Conservation (phyloP, 208 protist species). For the Wallacemonas sp. region DNA sequence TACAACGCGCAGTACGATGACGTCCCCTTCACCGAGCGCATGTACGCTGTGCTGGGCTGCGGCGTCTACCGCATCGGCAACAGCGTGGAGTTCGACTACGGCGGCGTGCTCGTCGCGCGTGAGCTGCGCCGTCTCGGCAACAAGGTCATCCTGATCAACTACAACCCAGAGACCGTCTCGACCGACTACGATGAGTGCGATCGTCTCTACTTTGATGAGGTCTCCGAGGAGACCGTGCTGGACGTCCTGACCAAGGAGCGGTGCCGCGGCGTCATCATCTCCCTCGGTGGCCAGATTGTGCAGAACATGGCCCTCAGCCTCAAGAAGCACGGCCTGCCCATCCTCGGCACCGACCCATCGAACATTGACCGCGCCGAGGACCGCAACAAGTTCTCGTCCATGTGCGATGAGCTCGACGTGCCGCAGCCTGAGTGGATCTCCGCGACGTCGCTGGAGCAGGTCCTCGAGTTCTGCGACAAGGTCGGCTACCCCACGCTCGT, state of each 20-base stretch:
- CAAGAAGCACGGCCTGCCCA: slow-evolving; percentile 82
- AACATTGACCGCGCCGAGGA: slow-evolving; percentile 98
- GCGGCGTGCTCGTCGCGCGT: slow-evolving; percentile 94
- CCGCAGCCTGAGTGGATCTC: slow-evolving; percentile 98
- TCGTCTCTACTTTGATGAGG: slow-evolving; percentile 99
- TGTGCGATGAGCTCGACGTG: slow-evolving; percentile 94
- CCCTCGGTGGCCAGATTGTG: slow-evolving; percentile 97
- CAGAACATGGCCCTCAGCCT: slow-evolving; percentile 98
- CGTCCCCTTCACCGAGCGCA: slow-evolving; percentile 75
- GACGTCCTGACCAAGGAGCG: slow-evolving; percentile 96
- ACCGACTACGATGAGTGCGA: slow-evolving; percentile 98
- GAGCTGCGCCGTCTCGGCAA: slow-evolving; percentile 93
- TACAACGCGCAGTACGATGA: slow-evolving; percentile 94
- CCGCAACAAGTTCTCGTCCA: slow-evolving; percentile 93
- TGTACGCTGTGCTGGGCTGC: slow-evolving; percentile 95
- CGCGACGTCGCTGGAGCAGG: slow-evolving; percentile 86
- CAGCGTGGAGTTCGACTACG: slow-evolving; percentile 98
- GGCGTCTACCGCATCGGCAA: slow-evolving; percentile 98
- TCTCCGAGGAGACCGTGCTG: slow-evolving; percentile 96
- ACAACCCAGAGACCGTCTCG: slow-evolving; percentile 99
- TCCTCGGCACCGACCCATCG: slow-evolving; percentile 95
- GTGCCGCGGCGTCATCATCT: slow-evolving; percentile 94
- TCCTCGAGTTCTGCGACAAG: slow-evolving; percentile 87
- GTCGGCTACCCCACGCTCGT: slow-evolving; percentile 96
- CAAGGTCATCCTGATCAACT: slow-evolving; percentile 98